A percentile compares a stretch with the other conserved stretches of the same genome.
Conservation (phyloP, 2,329 filamentous ascomycete genomes). For the Penicillium digitatum region DNA sequence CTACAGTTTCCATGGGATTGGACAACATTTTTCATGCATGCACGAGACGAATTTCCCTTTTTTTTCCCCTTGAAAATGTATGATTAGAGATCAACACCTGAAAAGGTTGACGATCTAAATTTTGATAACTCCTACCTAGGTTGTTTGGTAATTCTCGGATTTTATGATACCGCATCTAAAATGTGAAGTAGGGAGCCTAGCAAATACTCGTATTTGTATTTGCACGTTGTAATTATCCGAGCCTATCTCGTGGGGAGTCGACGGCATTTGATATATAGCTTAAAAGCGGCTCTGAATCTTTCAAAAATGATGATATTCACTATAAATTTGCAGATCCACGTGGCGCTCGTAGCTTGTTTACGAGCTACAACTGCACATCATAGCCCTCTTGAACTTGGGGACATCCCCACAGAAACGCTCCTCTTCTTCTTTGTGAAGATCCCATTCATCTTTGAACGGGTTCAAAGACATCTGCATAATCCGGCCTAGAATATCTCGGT, state of each 20-base stretch:
- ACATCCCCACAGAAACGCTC: slow-evolving; percentile 81
- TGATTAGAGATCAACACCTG: slow-evolving; percentile 12
- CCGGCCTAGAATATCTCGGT: slow-evolving; percentile 70
- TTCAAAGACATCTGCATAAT: slow-evolving; percentile 79
- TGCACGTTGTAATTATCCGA: background rate
- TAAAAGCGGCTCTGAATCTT: background rate
- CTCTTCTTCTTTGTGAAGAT: slow-evolving; percentile 67
- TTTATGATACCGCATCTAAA: slow-evolving; percentile 9
- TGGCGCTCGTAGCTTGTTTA: slow-evolving; percentile 36
- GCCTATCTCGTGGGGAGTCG: background rate
- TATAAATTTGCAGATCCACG: too few relatives aligned
- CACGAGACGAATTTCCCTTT: slow-evolving; percentile 16
- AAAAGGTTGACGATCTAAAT: slow-evolving; percentile 23
- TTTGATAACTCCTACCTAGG: slow-evolving; percentile 17
- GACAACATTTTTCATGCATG: slow-evolving; percentile 11
- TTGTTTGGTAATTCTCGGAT: slow-evolving; percentile 25
- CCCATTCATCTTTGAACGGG: slow-evolving; percentile 71
- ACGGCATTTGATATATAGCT: background rate
- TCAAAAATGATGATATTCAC: background rate
- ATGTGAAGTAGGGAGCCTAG: slow-evolving; percentile 4
- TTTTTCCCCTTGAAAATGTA: slow-evolving; percentile 12
- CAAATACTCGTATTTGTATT: slow-evolving; percentile 3
- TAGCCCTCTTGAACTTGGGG: slow-evolving; percentile 68
- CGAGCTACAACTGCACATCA: slow-evolving; percentile 96
- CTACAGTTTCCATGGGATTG: slow-evolving; percentile 11